Evolutionary conservation across 140 eudicot species (phyloP).

Genomic region (Ambrosia hybrid): DNA sequence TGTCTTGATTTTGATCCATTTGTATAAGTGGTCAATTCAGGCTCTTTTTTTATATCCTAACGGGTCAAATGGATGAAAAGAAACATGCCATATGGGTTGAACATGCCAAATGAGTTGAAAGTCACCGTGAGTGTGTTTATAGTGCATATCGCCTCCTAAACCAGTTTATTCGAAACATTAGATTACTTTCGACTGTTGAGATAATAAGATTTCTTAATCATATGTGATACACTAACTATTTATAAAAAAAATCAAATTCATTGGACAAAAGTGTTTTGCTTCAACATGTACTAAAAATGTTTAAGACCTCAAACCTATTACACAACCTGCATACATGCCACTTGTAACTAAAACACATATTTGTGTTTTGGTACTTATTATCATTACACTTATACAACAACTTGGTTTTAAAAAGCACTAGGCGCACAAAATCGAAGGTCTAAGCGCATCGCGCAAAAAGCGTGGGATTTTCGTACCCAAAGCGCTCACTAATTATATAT

Average conservation of each 20-base stretch:
- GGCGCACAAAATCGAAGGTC: too few relatives aligned
- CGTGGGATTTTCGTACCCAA: too few relatives aligned
- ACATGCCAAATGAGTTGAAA: background rate
- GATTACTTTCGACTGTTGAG: background rate
- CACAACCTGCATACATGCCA: background rate
- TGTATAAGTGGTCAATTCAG: background rate
- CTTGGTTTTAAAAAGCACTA: too few relatives aligned
- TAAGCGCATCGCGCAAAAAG: too few relatives aligned
- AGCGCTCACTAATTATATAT: too few relatives aligned
- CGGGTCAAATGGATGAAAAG: slow-evolving; percentile 1
- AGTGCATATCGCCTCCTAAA: background rate
- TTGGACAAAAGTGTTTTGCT: background rate
- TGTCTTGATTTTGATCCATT: slow-evolving; percentile 4
- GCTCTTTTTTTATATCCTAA: background rate
- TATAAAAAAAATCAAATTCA: background rate
- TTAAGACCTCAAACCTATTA: background rate
- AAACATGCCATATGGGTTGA: background rate
- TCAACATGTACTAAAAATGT: slow-evolving; percentile 4
- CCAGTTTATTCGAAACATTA: background rate
- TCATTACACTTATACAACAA: background rate
- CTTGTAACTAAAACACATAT: background rate
- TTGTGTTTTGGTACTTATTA: background rate
- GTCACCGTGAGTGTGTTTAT: background rate
- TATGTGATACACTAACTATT: background rate
- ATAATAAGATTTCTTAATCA: background rate